Conservation (phyloP, 106 monocot genomes). For the Alisma plantagoaquatica region DNA sequence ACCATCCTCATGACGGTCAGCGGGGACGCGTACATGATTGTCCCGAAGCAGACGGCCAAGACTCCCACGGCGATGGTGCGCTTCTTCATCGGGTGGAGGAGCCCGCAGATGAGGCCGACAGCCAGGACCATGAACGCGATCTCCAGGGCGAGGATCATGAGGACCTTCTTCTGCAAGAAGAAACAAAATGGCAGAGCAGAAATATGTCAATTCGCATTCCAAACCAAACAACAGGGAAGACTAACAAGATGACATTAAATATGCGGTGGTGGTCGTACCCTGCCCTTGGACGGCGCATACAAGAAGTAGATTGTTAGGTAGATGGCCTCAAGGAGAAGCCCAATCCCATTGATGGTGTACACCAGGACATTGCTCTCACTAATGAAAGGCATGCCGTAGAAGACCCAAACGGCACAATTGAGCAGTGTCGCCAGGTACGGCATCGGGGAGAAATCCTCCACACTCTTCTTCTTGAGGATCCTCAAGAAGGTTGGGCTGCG, state of each 20-base stretch:
- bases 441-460: constrained; percentile 40
- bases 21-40: constrained; percentile 48
- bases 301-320: constrained; percentile 44
- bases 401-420: constrained; percentile 56
- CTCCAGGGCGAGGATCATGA: constrained; percentile 21
- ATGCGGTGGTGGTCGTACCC: constrained; percentile 5
- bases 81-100: constrained; percentile 14
- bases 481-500: constrained; percentile 44
- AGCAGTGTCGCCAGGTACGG: constrained; percentile 52
- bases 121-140: constrained; percentile 33
- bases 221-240: neutral
- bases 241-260: neutral
- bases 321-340: constrained; percentile 27
- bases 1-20: constrained; percentile 45
- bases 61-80: constrained; percentile 40
- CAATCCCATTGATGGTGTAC: constrained; percentile 50
- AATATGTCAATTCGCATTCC: neutral
- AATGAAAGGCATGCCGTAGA: constrained; percentile 41
- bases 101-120: constrained; percentile 13
- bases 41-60: constrained; percentile 33
- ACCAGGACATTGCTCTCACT: constrained; percentile 42
- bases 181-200: neutral
- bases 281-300: constrained; percentile 9
- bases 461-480: constrained; percentile 40
- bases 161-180: constrained; percentile 32